Evolutionary conservation across 257 asterid genomes (phyloP), one percentile per base, ranked within the genome.

Genomic region (Ajuga chamaepitys): DNA sequence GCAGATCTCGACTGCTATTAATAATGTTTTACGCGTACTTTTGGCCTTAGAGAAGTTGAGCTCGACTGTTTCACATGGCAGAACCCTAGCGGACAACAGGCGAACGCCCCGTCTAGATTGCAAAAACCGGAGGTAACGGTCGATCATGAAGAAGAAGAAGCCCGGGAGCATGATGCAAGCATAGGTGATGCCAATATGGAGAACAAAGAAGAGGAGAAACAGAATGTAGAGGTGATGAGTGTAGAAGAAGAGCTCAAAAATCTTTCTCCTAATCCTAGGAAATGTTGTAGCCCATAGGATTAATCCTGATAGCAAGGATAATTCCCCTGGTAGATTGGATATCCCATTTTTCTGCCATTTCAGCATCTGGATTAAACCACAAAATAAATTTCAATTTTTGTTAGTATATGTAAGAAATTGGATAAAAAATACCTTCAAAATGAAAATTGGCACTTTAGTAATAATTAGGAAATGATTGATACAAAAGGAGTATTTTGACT

Each of bases 181-280:
- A 22, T 60, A 84, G 35, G 79, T 37, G 4, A 86, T 68, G 42
- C 99, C 92, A 26, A 82, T 87, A 46, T 89, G 99, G 30, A 89
- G 79, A 16, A 87, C 78, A 38, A 82, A 93, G 89, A 93, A 93
- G 68, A 89, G 6, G 63, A 89, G 60, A 34, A 86, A 93, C 44
- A 86, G 67, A 3, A 79, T 80, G 82, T 93, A 93, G 22, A 93
- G 74, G 59, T 89, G 81, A 16, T 87, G 99, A 37, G 97, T 75
- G 82, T 89, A 89, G 75, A 85, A 93, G 76, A 93, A 93, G 53
- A 89, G 77, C 72, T 93, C 97, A 41, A 89, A 93, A 65, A 80
- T 66, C 67, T 80, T 93, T 67, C 95, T 80, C 70, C 99, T 82
- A 9, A 87, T 85, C 3, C 70, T 44, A 0, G 95, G 95, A 40